phyloP scores from a whole-genome alignment of 2,329 filamentous ascomycete species.

The Aspergillus persii region DNA sequence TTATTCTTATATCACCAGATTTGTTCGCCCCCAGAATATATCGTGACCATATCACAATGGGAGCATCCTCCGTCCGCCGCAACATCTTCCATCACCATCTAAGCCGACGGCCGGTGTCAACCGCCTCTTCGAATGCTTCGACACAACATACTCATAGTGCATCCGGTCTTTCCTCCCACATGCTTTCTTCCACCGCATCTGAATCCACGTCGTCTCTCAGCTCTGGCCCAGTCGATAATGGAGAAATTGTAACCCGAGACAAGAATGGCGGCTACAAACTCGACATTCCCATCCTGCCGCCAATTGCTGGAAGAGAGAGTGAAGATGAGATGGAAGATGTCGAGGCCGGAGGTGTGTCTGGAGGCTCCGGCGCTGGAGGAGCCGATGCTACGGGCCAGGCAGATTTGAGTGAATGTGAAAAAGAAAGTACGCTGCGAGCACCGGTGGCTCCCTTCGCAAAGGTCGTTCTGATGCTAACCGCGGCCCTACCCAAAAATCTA shows the following conservation, averaged over 20 bases:
- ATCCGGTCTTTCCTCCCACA: conserved; percentile 24
- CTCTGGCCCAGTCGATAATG: conserved; percentile 30
- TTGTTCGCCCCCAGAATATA: neutral
- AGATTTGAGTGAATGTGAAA: conserved; percentile 33
- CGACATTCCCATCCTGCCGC: conserved; percentile 44
- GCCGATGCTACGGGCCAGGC: conserved; percentile 49
- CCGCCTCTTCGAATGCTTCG: conserved; percentile 23
- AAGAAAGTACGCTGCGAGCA: conserved; percentile 37
- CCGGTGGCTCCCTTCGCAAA: neutral
- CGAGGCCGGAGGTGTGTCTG: conserved; percentile 37
- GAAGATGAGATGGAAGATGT: conserved; percentile 43
- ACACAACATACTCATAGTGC: conserved; percentile 15
- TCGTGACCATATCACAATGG: conserved; percentile 16
- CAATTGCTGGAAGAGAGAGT: conserved; percentile 34
- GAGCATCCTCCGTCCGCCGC: conserved; percentile 40
- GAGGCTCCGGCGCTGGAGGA: conserved; percentile 42
- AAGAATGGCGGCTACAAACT: conserved; percentile 49
- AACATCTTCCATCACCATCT: conserved; percentile 47
- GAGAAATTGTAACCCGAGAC: conserved; percentile 51
- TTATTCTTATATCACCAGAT: neutral
- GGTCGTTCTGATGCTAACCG: neutral
- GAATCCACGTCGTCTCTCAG: conserved; percentile 22
- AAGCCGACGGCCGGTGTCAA: conserved; percentile 40
- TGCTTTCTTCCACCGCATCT: conserved; percentile 19
- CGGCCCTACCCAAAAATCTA: conserved; percentile 5